Conservation (phyloP, 1,284 basidiomycete genomes). For the Microbotryum saponariae region DNA sequence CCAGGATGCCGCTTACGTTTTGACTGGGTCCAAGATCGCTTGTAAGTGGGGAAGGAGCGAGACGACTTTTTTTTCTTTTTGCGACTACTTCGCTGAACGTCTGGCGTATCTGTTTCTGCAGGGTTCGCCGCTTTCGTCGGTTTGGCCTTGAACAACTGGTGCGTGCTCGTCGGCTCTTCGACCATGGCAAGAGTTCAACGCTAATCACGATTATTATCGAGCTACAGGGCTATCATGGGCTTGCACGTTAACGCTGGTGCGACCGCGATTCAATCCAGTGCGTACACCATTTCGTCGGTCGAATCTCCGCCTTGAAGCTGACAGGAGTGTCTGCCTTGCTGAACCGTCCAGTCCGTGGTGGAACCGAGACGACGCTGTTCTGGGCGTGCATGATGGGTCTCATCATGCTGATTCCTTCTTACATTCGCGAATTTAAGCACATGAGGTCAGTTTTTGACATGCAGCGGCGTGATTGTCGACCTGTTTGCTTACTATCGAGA, state of each 20-base stretch:
- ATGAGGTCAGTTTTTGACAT: conserved; percentile 11
- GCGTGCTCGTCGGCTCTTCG: conserved; percentile 37
- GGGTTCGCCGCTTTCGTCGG: conserved; percentile 48
- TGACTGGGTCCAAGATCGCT: conserved; percentile 33
- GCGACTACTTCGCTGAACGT: conserved; percentile 37
- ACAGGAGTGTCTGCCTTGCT: conserved; percentile 45
- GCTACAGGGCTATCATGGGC: conserved; percentile 36
- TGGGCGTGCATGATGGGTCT: conserved; percentile 43
- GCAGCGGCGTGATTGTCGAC: background rate
- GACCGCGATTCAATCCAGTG: conserved; percentile 12
- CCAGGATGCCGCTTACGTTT: conserved; percentile 53
- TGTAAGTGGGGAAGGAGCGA: background rate
- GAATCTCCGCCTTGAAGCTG: no score
- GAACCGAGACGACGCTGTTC: conserved; percentile 52
- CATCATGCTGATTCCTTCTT: conserved; percentile 33
- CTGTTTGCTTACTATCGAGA: background rate
- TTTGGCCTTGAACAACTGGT: conserved; percentile 49
- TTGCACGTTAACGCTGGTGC: conserved; percentile 44
- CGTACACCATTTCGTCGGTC: no score
- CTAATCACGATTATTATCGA: conserved; percentile 25
- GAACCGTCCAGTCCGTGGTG: conserved; percentile 49
- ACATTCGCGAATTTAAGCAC: conserved; percentile 35
- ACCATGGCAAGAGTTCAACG: background rate
- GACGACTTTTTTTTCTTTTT: no score
- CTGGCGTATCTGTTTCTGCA: conserved; percentile 39